phyloP scores from a whole-genome alignment of 495 filamentous ascomycete genomes.

The Penicillium cosmopolitanum region DNA sequence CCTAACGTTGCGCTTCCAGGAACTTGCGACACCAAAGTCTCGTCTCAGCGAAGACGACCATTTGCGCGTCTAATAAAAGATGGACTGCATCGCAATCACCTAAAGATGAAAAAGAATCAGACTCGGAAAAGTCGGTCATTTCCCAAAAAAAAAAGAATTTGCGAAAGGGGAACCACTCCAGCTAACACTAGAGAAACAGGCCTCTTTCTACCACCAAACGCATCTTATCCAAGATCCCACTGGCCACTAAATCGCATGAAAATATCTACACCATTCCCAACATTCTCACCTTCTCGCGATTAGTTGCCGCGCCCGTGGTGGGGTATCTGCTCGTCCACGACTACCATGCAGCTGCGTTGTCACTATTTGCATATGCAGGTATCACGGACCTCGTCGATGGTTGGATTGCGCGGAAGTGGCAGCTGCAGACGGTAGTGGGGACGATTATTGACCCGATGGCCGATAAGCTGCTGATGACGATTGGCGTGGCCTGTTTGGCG shows the following conservation, averaged over 20 bases:
- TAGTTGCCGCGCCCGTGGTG: conserved; percentile 81
- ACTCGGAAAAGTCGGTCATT: conserved; percentile 1
- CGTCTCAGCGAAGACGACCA: not conserved
- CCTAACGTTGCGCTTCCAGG: not conserved
- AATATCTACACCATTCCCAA: conserved; percentile 98
- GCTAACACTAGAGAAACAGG: conserved; percentile 6
- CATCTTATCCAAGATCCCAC: conserved; percentile 54
- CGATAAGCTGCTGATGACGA: conserved; percentile 93
- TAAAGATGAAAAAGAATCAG: not conserved
- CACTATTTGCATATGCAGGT: conserved; percentile 87
- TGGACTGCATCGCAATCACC: not conserved
- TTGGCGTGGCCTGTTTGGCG: conserved; percentile 81
- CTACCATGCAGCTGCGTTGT: conserved; percentile 74
- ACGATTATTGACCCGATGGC: conserved; percentile 96
- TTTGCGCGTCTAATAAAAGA: not conserved
- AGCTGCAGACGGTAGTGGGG: conserved; percentile 92
- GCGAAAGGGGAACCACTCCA: not conserved
- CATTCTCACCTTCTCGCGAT: conserved; percentile 82
- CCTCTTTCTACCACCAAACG: conserved; percentile 28
- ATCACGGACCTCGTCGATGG: conserved; percentile 91
- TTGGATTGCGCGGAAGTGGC: conserved; percentile 85
- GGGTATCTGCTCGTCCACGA: conserved; percentile 89
- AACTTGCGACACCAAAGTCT: conserved; percentile 5
- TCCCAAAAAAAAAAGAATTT: too few species aligned
- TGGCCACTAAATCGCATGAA: conserved; percentile 62